Evolutionary conservation across 2,329 filamentous ascomycete species (phyloP), one percentile per base, ranked within the genome.

Genomic region (Trichoderma arundinaceum): DNA sequence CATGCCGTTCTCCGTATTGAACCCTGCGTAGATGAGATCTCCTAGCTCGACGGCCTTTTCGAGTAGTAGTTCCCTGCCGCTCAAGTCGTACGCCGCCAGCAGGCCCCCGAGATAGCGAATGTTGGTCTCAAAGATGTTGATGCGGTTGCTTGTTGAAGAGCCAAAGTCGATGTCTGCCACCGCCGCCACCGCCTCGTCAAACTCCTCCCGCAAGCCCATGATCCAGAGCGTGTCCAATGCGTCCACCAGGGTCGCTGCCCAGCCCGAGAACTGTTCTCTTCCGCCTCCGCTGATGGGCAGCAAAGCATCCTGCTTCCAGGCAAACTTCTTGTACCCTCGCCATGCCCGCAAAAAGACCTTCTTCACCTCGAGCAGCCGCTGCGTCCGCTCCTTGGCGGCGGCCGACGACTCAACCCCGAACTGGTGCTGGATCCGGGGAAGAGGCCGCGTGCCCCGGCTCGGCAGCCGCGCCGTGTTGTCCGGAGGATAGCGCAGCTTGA

Each of bases 191-290:
- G 89, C 88, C 69, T 85, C 81, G 38, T 86, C 81, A 71, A 92
- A 92, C 66, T 92, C 89, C 0, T 84, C 79, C 68, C 82, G 83
- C 72, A 91, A 70, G 4, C 84, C 89, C 84, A 92, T 88, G 69
- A 92, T 89, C 88, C 89, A 91, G 13, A 92, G 79, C n/a, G 87
- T 87, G 73, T 92, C 90, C 60, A 90, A 79, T 2, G 86, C 79
- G 73, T 90, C 88, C n/a, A 90, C 86, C 65, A 90, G 77, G 6
- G 88, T 90, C 4, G 88, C 88, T 7, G 85, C 86, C 88, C 88
- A 90, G 28, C 88, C 88, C 13, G 85, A 86, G 75, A 89, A 90
- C 39, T 85, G 83, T 70, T 89, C 82, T 51, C 82, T 81, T 56
- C 75, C 78, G 1, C 74, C 71, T 10, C 82, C 86, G 15, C 81